Evolutionary conservation across 169 alveolate species (phyloP).

Genomic region (Eimeria praecox): DNA sequence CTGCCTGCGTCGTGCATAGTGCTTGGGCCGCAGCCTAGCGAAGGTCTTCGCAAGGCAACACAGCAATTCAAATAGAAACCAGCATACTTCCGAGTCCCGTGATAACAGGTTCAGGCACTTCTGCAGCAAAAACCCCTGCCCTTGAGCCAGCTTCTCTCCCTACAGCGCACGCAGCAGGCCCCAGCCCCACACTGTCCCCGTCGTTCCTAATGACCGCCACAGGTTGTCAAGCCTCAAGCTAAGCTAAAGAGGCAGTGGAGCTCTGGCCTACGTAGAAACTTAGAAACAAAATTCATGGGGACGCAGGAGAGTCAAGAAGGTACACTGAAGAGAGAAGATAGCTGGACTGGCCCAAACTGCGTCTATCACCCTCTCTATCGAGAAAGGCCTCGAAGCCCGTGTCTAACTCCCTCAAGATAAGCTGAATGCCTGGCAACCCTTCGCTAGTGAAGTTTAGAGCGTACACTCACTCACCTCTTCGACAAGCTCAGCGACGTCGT

Average conservation of each 20-base stretch:
- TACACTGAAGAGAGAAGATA: not conserved
- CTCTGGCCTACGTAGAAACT: not conserved
- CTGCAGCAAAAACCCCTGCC: constrained; percentile 62
- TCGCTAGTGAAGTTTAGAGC: not conserved
- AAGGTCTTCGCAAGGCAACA: constrained; percentile 57
- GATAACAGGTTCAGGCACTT: constrained; percentile 32
- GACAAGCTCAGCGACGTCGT: constrained; percentile 54
- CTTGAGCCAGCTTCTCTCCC: constrained; percentile 27
- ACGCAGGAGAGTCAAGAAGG: not conserved
- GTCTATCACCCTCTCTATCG: not conserved
- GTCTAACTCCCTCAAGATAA: not conserved
- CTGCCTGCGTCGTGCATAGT: constrained; percentile 25
- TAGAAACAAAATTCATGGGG: too few species aligned
- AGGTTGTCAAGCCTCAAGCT: not conserved
- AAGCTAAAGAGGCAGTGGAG: not conserved
- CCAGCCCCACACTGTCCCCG: not conserved
- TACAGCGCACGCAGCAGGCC: constrained; percentile 4
- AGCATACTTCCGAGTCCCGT: constrained; percentile 32
- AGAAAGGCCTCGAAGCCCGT: not conserved
- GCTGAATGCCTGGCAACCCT: not conserved
- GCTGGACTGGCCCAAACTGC: not conserved
- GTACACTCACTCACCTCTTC: not conserved
- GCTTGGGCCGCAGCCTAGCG: constrained; percentile 22
- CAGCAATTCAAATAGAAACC: constrained; percentile 60
- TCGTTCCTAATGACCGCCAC: not conserved